Evolutionary conservation across 2,329 filamentous ascomycete species (phyloP).

Genomic region (Acrodontium crateriforme): DNA sequence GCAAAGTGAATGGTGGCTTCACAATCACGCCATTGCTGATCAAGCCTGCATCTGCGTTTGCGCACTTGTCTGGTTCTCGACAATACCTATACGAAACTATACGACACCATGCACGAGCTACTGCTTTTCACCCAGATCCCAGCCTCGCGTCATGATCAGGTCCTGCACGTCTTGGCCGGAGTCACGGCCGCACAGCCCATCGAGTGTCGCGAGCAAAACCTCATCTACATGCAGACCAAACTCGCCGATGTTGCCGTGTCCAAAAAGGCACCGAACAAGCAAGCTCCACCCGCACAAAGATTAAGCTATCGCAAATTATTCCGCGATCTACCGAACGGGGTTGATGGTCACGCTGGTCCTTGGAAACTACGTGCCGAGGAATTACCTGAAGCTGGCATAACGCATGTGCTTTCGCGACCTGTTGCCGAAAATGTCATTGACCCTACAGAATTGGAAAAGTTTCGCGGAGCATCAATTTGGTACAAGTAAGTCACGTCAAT

Average conservation of each 20-base stretch:
- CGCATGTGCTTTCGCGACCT: slow-evolving; percentile 39
- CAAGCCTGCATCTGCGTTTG: background rate
- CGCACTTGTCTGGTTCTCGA: background rate
- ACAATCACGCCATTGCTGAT: background rate
- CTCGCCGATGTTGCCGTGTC: slow-evolving; percentile 13
- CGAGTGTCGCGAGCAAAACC: slow-evolving; percentile 38
- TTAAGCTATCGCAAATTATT: slow-evolving; percentile 10
- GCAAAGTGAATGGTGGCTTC: too few species aligned
- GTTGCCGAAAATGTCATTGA: slow-evolving; percentile 35
- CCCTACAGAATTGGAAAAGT: slow-evolving; percentile 27
- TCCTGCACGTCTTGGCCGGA: slow-evolving; percentile 48
- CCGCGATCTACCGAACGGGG: slow-evolving; percentile 2
- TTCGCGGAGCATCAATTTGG: slow-evolving; percentile 7
- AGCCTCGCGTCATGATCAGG: slow-evolving; percentile 42
- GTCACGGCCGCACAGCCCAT: slow-evolving; percentile 48
- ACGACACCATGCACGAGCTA: slow-evolving; percentile 44
- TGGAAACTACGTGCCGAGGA: slow-evolving; percentile 17
- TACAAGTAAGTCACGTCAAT: slow-evolving; percentile 9
- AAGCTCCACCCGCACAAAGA: slow-evolving; percentile 3
- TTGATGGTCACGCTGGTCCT: slow-evolving; percentile 4
- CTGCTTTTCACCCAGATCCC: slow-evolving; percentile 47
- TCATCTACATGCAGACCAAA: slow-evolving; percentile 42
- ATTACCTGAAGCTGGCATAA: slow-evolving; percentile 35
- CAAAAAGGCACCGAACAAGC: slow-evolving; percentile 10
- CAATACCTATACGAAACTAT: background rate